phyloP scores from a whole-genome alignment of 2,329 filamentous ascomycete genomes.

The Epichloe elymi region DNA sequence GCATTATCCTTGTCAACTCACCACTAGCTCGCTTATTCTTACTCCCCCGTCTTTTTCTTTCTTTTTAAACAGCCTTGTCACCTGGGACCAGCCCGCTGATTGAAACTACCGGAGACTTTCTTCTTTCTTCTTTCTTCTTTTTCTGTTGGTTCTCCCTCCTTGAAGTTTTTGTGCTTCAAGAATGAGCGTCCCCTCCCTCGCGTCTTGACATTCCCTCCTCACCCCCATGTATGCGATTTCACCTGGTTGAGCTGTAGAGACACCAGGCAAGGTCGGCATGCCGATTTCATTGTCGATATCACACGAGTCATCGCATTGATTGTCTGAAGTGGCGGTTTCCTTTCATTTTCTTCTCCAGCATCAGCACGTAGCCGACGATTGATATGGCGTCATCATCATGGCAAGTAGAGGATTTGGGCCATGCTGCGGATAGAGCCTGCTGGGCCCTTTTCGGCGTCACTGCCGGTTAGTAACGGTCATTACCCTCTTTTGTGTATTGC shows the following conservation, averaged over 20 bases:
- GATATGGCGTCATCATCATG: conserved; percentile 1
- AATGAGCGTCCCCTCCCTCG: background rate
- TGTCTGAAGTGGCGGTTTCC: background rate
- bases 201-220: background rate
- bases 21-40: background rate
- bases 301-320: background rate
- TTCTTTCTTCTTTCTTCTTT: background rate
- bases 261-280: background rate
- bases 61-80: background rate
- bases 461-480: conserved; percentile 5
- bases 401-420: background rate
- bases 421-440: conserved; percentile 11
- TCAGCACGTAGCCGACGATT: background rate
- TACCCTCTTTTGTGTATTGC: background rate
- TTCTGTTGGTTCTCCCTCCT: background rate
- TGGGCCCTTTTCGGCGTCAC: conserved; percentile 15
- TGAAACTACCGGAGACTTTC: background rate
- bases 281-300: background rate
- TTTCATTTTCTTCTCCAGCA: background rate
- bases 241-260: too few relatives aligned
- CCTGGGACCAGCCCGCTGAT: background rate
- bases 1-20: too few relatives aligned
- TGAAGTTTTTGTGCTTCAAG: background rate
- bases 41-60: background rate
- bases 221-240: too few relatives aligned